A percentile compares a stretch with the other conserved stretches of the same genome.
Conservation (phyloP, 805 yeast genomes). For the Phaffomyces antillensis region DNA sequence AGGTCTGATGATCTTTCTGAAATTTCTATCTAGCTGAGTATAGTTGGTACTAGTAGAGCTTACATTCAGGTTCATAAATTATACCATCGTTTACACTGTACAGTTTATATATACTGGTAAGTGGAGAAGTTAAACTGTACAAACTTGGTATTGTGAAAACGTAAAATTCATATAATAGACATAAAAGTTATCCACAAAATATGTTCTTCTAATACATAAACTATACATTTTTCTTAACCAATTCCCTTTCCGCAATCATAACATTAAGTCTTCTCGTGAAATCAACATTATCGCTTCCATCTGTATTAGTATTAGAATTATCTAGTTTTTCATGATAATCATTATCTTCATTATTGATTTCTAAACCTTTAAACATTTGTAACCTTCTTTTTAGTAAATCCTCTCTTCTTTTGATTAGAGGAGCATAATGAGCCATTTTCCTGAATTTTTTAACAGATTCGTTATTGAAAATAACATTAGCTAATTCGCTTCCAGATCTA, state of each 20-base stretch:
- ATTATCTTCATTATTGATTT: background rate
- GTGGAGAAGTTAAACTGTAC: too few relatives aligned
- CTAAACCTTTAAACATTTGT: slow-evolving; percentile 3
- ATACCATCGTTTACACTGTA: too few relatives aligned
- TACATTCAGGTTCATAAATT: too few relatives aligned
- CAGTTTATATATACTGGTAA: too few relatives aligned
- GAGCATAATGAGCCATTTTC: slow-evolving; percentile 6
- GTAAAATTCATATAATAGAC: too few relatives aligned
- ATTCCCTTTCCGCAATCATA: slow-evolving; percentile 7
- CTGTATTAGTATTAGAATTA: background rate
- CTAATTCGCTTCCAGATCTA: slow-evolving; percentile 1
- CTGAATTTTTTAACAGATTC: slow-evolving; percentile 5
- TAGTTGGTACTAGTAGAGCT: too few relatives aligned
- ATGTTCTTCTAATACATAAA: too few relatives aligned
- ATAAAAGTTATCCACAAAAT: too few relatives aligned
- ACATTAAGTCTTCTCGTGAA: slow-evolving; percentile 7
- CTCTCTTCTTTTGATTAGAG: slow-evolving; percentile 1
- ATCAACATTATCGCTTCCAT: slow-evolving; percentile 1
- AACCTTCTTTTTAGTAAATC: slow-evolving; percentile 11
- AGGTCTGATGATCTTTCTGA: too few relatives aligned
- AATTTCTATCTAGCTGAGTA: too few relatives aligned
- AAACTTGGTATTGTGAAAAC: too few relatives aligned
- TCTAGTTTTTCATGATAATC: too few relatives aligned
- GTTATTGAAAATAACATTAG: slow-evolving; percentile 1
- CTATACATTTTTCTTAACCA: background rate